Evolutionary conservation across 2,329 filamentous ascomycete genomes (phyloP).

Genomic region (Neocucurbitaria cava): DNA sequence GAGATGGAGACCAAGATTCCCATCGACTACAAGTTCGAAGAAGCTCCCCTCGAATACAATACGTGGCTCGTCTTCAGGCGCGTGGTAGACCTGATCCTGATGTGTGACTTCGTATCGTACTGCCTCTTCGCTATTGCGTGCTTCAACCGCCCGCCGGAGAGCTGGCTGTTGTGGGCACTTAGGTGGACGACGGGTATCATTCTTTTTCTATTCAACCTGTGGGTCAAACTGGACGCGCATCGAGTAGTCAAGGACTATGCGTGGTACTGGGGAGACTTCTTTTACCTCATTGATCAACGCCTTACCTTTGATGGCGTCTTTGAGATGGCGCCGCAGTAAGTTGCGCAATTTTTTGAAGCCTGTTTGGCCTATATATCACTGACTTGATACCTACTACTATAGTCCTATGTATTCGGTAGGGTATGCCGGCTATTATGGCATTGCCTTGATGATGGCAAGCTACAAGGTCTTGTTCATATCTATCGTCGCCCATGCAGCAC

Average conservation of each 20-base stretch:
- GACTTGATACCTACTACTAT: slow-evolving; percentile 3
- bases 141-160: slow-evolving; percentile 78
- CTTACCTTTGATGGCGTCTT: slow-evolving; percentile 98
- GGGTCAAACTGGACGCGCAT: slow-evolving; percentile 98
- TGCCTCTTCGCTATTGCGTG: slow-evolving; percentile 94
- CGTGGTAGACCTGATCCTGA: slow-evolving; percentile 93
- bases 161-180: slow-evolving; percentile 68
- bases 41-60: slow-evolving; percentile 96
- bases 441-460: slow-evolving; percentile 97
- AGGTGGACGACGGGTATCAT: slow-evolving; percentile 81
- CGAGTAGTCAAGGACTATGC: slow-evolving; percentile 98
- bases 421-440: slow-evolving; percentile 97
- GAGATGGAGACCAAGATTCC: slow-evolving; percentile 96
- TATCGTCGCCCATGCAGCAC: slow-evolving; percentile 89
- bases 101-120: slow-evolving; percentile 99
- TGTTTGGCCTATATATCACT: slow-evolving; percentile 4
- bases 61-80: slow-evolving; percentile 97
- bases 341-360: slow-evolving; percentile 1
- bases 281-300: slow-evolving; percentile 97
- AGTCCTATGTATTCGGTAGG: slow-evolving; percentile 56
- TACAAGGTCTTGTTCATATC: slow-evolving; percentile 98
- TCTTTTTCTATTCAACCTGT: slow-evolving; percentile 91
- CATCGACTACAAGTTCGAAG: slow-evolving; percentile 90
- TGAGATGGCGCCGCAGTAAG: slow-evolving; percentile 83
- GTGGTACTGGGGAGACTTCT: slow-evolving; percentile 99